Base-by-base conservation (phyloP, 2,329 filamentous ascomycete genomes). In the Trichoderma atrobrunneum region DNA sequence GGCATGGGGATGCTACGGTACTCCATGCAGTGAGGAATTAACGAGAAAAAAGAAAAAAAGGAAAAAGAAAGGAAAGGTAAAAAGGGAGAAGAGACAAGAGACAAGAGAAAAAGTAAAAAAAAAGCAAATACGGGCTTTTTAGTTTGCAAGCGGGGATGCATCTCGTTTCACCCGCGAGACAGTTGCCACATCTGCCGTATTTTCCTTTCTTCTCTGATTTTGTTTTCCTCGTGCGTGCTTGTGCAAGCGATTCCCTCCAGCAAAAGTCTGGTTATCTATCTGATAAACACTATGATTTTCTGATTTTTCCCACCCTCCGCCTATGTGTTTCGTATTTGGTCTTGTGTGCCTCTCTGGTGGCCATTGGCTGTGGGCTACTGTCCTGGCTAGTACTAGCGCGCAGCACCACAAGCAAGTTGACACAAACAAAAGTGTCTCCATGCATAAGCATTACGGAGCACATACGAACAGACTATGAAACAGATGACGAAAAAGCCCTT, bases 381-480 rank as follows among this genome's bases (percentile, higher is more conserved):
- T 57, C 59, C 68, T 26, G 59, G 60, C 43, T 43, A 43, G 68
- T 43, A 57, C 59, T 70, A 63, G 59, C 59, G 68, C 39, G 21
- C 43, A 36, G 21, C 21, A 63, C 68, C 36, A 48, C 43, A 48
- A 70, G 28, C 16, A 60, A 28, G 26, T 51, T 18, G 66, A 51
- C 36, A 61, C 36, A 61, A 60, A 51, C 39, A 70, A 30, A 63
- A 61, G n/a, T 30, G 68, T 63, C 43, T 61, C 62, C 62, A 64
- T 70, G 68, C 68, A 70, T 64, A 64, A 62, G 59, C 68, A 64
- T 70, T 62, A 70, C 43, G 59, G 57, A 70, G 67, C 57, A 36
- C 59, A 69, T 69, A 69, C 56, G 66, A 69, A 39, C 30, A 24
- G 34, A 57, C 65, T 59, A 61, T 69, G 68, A 63, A 70, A 64